These are phyloP conservation scores for Eucalyptus tenuipes DNA, from an alignment of 345 rosid species.

Conservation along the genomic window DNA sequence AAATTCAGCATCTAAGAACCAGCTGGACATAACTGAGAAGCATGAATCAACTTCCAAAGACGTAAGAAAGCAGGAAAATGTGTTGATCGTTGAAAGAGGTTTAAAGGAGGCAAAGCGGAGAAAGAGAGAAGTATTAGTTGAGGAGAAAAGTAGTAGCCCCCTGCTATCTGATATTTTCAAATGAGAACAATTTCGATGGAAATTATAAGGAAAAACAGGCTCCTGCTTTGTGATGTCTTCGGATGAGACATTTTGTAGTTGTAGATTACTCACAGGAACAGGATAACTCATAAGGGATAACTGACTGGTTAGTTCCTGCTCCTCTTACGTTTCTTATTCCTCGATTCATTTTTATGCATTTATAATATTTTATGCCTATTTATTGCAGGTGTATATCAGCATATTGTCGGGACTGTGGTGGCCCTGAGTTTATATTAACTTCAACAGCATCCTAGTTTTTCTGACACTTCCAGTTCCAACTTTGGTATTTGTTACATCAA, in stretches of 20 bases:
- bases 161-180: constrained; percentile 1
- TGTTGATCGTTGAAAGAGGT: neutral
- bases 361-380: neutral
- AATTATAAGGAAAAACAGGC: neutral
- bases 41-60: neutral
- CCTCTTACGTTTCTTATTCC: neutral
- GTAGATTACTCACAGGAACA: neutral
- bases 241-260: neutral
- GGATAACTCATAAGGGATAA: neutral
- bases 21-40: neutral
- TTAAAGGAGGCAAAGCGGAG: constrained; percentile 3
- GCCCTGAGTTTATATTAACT: neutral
- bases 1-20: neutral
- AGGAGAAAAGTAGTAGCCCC: neutral
- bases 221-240: neutral
- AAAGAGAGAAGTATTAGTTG: neutral
- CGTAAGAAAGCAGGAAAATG: neutral
- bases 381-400: neutral
- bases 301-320: neutral
- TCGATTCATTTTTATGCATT: neutral
- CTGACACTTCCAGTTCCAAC: neutral
- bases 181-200: neutral
- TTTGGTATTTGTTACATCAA: neutral
- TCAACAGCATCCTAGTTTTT: neutral
- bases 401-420: neutral